phyloP scores from a whole-genome alignment of 495 filamentous ascomycete genomes.

The Neurospora africana region DNA sequence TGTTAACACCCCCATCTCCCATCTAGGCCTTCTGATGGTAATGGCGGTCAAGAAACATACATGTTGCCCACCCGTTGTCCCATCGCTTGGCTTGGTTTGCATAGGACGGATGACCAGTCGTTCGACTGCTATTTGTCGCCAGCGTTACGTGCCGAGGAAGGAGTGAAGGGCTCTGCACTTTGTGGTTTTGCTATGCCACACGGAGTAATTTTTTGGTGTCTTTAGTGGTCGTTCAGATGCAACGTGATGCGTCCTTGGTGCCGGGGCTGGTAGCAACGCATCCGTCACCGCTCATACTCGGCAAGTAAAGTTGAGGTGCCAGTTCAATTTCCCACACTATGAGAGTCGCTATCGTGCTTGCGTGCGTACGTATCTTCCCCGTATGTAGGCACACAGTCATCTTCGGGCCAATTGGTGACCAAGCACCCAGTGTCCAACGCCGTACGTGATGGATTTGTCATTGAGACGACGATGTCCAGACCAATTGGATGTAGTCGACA shows the following conservation, averaged over 20 bases:
- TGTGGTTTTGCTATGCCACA: constrained; percentile 1
- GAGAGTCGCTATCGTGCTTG: not conserved
- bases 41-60: not conserved
- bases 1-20: not conserved
- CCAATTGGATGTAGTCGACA: not conserved
- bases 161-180: not conserved
- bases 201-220: not conserved
- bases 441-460: not conserved
- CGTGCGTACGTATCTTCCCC: not conserved
- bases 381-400: not conserved
- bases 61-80: not conserved
- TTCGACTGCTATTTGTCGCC: not conserved
- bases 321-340: not conserved
- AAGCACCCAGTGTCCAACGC: not conserved
- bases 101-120: not conserved
- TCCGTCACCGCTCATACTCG: constrained; percentile 11
- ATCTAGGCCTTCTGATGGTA: not conserved
- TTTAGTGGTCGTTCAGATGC: constrained; percentile 8
- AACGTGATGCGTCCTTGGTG: constrained; percentile 13
- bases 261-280: constrained; percentile 8
- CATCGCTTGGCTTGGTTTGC: not conserved
- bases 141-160: not conserved
- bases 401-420: not conserved
- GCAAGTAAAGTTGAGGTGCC: constrained; percentile 1
- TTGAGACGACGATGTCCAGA: not conserved